Evolutionary conservation across 345 rosid genomes (phyloP).

Genomic region (Lumnitzera racemosa): DNA sequence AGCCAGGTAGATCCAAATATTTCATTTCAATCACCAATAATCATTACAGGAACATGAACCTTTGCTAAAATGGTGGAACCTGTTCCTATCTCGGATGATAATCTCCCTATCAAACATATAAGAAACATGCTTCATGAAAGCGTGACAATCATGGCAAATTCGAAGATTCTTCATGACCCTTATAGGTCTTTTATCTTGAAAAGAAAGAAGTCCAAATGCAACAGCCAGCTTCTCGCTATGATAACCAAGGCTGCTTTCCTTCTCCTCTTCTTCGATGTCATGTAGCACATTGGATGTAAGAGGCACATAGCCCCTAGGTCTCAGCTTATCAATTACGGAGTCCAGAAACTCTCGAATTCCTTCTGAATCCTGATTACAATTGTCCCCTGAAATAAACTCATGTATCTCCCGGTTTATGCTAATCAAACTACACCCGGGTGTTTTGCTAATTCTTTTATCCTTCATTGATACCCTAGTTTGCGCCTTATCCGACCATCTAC

Average conservation of each 20-base stretch:
- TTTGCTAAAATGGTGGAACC: conserved; percentile 40
- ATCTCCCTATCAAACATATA: conserved; percentile 25
- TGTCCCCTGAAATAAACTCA: conserved; percentile 41
- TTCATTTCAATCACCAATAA: conserved; percentile 21
- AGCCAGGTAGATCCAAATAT: no score
- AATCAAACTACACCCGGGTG: conserved; percentile 32
- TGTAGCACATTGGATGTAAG: conserved; percentile 23
- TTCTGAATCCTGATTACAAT: conserved; percentile 27
- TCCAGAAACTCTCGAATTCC: conserved; percentile 19
- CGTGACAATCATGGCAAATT: conserved; percentile 35
- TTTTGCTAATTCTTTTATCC: conserved; percentile 33
- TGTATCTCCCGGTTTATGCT: conserved; percentile 20
- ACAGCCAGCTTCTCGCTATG: conserved; percentile 55
- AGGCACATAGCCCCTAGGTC: conserved; percentile 30
- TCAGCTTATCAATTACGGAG: conserved; percentile 17
- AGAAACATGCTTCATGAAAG: conserved; percentile 38
- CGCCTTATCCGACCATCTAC: conserved; percentile 33
- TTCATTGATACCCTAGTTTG: conserved; percentile 30
- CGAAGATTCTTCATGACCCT: conserved; percentile 43
- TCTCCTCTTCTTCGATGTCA: conserved; percentile 54
- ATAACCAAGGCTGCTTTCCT: conserved; percentile 32
- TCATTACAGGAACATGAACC: conserved; percentile 37
- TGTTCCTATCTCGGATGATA: conserved; percentile 31
- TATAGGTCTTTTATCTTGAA: conserved; percentile 15
- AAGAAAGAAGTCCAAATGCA: conserved; percentile 28